phyloP scores from a whole-genome alignment of 331 rosid species.

The Phaseolus coccineus region DNA sequence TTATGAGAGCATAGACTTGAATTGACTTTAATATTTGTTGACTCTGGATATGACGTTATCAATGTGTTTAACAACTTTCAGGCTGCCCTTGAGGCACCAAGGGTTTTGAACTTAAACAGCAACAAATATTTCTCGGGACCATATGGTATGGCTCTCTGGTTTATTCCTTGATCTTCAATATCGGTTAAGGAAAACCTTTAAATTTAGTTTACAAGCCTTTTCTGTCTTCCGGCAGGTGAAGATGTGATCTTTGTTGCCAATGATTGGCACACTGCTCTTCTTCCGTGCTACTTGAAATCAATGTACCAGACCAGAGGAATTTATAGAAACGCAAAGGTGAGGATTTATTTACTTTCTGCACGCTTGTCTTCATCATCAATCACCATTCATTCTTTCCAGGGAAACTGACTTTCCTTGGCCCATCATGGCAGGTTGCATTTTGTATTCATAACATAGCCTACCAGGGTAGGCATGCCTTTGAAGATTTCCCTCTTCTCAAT shows the following conservation, averaged over 20 bases:
- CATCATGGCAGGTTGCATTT: conserved; percentile 63
- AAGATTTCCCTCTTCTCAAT: conserved; percentile 63
- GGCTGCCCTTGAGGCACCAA: conserved; percentile 86
- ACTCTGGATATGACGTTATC: conserved; percentile 20
- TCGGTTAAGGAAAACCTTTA: neutral
- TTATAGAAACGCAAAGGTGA: conserved; percentile 62
- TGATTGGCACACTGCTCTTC: conserved; percentile 78
- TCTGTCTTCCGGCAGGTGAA: conserved; percentile 61
- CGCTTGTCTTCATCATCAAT: neutral
- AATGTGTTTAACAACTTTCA: conserved; percentile 47
- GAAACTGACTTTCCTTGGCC: conserved; percentile 35
- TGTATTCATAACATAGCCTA: conserved; percentile 85
- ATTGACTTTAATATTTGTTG: conserved; percentile 29
- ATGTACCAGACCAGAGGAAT: conserved; percentile 61
- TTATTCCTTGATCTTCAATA: conserved; percentile 35
- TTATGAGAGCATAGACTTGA: neutral
- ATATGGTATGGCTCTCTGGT: conserved; percentile 62
- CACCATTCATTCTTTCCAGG: neutral
- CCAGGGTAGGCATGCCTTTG: conserved; percentile 70
- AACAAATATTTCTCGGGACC: conserved; percentile 72
- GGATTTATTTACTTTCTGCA: conserved; percentile 13
- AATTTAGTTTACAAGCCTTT: conserved; percentile 35
- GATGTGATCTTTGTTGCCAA: conserved; percentile 70
- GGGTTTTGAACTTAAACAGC: conserved; percentile 66
- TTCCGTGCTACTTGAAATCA: conserved; percentile 77